These are phyloP conservation scores for Yamadazyma kitorensis DNA, from an alignment of 805 yeast genomes.

Conservation along the genomic window DNA sequence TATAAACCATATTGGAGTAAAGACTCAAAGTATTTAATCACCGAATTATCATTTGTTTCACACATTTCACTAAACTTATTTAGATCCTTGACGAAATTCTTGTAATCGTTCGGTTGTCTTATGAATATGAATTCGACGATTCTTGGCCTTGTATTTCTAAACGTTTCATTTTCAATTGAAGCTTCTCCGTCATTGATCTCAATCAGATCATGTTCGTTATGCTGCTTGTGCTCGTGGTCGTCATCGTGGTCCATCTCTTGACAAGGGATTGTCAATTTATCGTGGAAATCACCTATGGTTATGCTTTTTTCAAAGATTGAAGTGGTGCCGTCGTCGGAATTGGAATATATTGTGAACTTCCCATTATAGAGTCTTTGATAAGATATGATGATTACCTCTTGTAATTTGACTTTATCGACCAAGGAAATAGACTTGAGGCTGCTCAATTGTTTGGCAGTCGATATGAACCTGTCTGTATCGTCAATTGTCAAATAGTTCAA, in stretches of 20 bases:
- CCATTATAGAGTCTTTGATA: slow-evolving; percentile 21
- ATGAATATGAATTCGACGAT: slow-evolving; percentile 20
- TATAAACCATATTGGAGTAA: slow-evolving; percentile 19
- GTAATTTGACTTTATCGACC: no score
- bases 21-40: slow-evolving; percentile 15
- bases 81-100: slow-evolving; percentile 19
- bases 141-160: slow-evolving; percentile 19
- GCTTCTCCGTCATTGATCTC: no score
- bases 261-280: no score
- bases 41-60: slow-evolving; percentile 14
- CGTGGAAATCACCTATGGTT: slow-evolving; percentile 13
- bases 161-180: slow-evolving; percentile 10
- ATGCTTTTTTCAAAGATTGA: slow-evolving; percentile 12
- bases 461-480: no score
- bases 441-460: no score
- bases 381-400: slow-evolving; percentile 11
- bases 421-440: no score
- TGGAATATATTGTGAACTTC: slow-evolving; percentile 13
- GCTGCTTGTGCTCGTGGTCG: slow-evolving; percentile 1
- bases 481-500: no score
- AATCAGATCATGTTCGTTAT: no score
- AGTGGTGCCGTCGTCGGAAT: slow-evolving; percentile 6
- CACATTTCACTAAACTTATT: slow-evolving; percentile 17
- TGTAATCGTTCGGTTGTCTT: slow-evolving; percentile 21
- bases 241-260: neutral